These are phyloP conservation scores for Rhizoclosmatium globosum DNA, from an alignment of 192 early-diverging fungal genomes.

Conservation along the genomic window DNA sequence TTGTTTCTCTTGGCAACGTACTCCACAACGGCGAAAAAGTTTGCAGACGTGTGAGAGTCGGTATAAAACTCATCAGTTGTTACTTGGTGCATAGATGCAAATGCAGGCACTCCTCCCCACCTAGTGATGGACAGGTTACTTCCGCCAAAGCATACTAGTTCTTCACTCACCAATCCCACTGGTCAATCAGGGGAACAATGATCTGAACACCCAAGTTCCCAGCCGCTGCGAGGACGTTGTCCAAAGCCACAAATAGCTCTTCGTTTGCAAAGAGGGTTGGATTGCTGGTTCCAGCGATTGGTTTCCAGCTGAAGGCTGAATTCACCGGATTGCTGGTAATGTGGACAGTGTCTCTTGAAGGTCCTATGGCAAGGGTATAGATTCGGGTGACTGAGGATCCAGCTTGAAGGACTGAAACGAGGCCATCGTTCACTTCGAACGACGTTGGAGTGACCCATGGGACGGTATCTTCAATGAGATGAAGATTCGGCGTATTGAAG, in stretches of 20 bases:
- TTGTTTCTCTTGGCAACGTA: slow-evolving; percentile 49
- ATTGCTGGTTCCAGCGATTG: slow-evolving; percentile 9
- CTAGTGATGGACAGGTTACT: too few relatives aligned
- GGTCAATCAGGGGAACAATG: slow-evolving; percentile 56
- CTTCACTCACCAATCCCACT: not conserved
- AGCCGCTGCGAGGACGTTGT: slow-evolving; percentile 45
- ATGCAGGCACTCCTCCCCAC: slow-evolving; percentile 41
- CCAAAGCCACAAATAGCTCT: slow-evolving; percentile 47
- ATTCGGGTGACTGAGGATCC: slow-evolving; percentile 14
- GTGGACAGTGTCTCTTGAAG: too few relatives aligned
- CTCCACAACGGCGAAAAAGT: slow-evolving; percentile 44
- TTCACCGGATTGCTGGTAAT: too few relatives aligned
- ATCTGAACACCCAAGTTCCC: slow-evolving; percentile 37
- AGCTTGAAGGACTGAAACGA: slow-evolving; percentile 24
- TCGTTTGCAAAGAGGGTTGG: slow-evolving; percentile 41
- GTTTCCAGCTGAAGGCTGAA: not conserved
- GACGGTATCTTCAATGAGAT: slow-evolving; percentile 40
- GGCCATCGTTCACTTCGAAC: slow-evolving; percentile 28
- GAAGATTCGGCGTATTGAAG: slow-evolving; percentile 55
- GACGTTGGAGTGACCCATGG: slow-evolving; percentile 11
- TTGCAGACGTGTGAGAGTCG: slow-evolving; percentile 29
- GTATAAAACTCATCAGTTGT: slow-evolving; percentile 37
- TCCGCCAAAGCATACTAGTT: too few relatives aligned
- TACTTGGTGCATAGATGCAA: not conserved
- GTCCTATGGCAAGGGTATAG: slow-evolving; percentile 5